These are phyloP conservation scores for Neurospora sp. DNA, from an alignment of 495 filamentous ascomycete genomes.

Conservation along the genomic window DNA sequence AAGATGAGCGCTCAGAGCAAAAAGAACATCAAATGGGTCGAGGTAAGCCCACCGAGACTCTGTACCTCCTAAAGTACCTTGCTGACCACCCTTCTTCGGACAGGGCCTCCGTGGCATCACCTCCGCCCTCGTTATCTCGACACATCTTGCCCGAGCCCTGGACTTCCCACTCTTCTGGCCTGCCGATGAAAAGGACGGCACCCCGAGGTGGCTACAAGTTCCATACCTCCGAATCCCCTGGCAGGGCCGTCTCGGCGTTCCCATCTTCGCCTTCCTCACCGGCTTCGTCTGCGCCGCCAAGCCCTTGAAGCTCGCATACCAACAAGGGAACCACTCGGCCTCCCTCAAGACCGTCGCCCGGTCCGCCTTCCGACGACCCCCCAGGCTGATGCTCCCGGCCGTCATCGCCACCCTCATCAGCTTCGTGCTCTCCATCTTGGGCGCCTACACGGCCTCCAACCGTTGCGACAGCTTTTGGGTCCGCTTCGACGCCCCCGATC, in stretches of 20 bases:
- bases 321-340: conserved; percentile 40
- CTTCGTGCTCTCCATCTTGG: conserved; percentile 44
- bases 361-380: conserved; percentile 53
- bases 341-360: conserved; percentile 47
- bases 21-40: conserved; percentile 30
- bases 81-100: background rate
- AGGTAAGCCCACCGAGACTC: conserved; percentile 9
- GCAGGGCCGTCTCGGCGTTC: conserved; percentile 55
- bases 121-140: conserved; percentile 53
- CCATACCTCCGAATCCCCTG: conserved; percentile 52
- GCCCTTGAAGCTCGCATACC: conserved; percentile 47
- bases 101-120: conserved; percentile 56
- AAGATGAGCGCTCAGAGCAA: conserved; percentile 16
- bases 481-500: conserved; percentile 38
- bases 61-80: background rate
- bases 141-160: conserved; percentile 51
- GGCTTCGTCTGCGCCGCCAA: conserved; percentile 60
- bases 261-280: conserved; percentile 57
- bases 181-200: conserved; percentile 31
- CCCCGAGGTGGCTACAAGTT: conserved; percentile 45
- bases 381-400: conserved; percentile 50
- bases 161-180: conserved; percentile 49
- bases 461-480: conserved; percentile 51
- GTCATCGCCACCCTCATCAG: conserved; percentile 50
- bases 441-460: conserved; percentile 46